phyloP scores from a whole-genome alignment of 2,329 filamentous ascomycete species.

The Cercospora sp. region DNA sequence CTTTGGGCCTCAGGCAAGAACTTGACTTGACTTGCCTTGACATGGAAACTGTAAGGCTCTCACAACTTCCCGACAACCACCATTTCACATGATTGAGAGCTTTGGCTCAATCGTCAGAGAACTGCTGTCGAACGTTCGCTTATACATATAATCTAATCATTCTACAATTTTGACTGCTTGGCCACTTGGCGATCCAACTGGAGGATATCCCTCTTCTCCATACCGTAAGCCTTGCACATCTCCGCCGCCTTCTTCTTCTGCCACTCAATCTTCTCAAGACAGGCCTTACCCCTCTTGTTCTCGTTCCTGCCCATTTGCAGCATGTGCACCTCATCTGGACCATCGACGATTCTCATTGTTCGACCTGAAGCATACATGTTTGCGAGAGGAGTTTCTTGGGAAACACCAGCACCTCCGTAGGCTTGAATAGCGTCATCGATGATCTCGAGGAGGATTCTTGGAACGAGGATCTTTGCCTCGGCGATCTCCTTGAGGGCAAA shows the following conservation, averaged over 20 bases:
- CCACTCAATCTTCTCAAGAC: conserved; percentile 60
- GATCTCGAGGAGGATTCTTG: conserved; percentile 75
- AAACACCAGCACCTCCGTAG: conserved; percentile 85
- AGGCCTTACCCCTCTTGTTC: conserved; percentile 62
- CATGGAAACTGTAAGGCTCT: background rate
- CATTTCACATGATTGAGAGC: background rate
- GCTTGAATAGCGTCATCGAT: conserved; percentile 87
- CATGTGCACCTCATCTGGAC: conserved; percentile 91
- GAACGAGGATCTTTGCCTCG: conserved; percentile 89
- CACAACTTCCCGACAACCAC: background rate
- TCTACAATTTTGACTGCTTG: conserved; percentile 44
- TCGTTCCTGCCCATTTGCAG: conserved; percentile 78
- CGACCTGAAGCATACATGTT: conserved; percentile 44
- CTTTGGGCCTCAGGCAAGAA: background rate
- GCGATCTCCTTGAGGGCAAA: conserved; percentile 89
- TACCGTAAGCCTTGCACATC: conserved; percentile 61
- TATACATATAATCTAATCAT: background rate
- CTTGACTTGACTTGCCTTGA: background rate
- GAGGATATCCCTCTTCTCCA: conserved; percentile 46
- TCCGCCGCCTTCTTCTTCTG: conserved; percentile 66
- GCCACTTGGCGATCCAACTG: conserved; percentile 41
- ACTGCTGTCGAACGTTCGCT: background rate
- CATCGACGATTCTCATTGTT: conserved; percentile 57
- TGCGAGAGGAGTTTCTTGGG: conserved; percentile 89
- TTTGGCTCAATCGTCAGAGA: background rate